Evolutionary conservation across 2,329 filamentous ascomycete species (phyloP), one percentile per base, ranked within the genome.

Genomic region (Fusarium metavorans): DNA sequence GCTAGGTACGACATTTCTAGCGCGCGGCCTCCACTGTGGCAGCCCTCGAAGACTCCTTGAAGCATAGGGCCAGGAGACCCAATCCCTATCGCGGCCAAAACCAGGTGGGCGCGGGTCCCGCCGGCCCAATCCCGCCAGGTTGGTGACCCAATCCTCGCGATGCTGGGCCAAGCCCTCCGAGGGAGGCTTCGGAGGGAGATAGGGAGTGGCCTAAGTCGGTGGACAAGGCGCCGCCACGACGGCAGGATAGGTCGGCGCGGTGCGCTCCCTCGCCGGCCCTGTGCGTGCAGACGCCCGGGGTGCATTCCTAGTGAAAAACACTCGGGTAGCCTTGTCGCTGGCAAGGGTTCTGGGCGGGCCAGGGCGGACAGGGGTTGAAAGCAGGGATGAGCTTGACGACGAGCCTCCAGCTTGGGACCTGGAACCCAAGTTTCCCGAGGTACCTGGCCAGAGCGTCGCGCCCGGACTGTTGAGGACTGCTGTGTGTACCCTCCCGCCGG

Each of bases 151-250:
- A 70, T 73, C 59, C 65, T 76, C 35, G 58, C 54, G 54, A 63
- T 48, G 56, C 65, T 59, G 62, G 56, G 45, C 61, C 43, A 67
- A 72, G 74, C 64, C 34, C 69, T 63, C 73, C 63, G 59, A 76
- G 74, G 74, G 75, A 76, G 66, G 60, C 64, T 68, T 70, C 67
- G 52, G 72, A 77, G 74, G 74, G 76, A 70, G 62, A 74, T 66
- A 75, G 59, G 74, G 61, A 70, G 69, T 76, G 67, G 71, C 56
- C 68, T 69, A 61, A 66, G 67, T 68, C 66, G 71, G 63, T 79
- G 75, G 71, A 63, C 71, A 76, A 52, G 73, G 77, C 77, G 77
- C 75, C 77, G 71, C 77, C 77, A 78, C 76, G 77, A 77, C 77
- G 75, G 73, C 75, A 79, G 73, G 74, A 79, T 60, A 77, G 71